phyloP scores from a whole-genome alignment of 331 rosid genomes.

The Telfairia occidentalis region DNA sequence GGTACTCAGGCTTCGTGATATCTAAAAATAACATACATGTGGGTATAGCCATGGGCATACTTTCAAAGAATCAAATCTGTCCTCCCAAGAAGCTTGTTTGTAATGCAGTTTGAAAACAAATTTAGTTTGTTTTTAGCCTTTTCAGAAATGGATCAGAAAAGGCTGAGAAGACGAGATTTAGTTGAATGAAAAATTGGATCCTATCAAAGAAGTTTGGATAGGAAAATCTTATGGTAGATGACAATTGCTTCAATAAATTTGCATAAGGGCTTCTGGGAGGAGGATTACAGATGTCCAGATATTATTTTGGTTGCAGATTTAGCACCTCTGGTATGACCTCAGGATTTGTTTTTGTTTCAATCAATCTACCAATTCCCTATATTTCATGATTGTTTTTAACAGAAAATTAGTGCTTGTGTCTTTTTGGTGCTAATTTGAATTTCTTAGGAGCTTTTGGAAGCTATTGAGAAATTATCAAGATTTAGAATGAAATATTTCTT shows the following conservation, averaged over 20 bases:
- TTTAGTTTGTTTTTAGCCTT: background rate
- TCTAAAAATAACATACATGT: background rate
- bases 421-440: no score
- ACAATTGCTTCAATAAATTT: background rate
- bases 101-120: background rate
- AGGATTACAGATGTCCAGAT: slow-evolving; percentile 8
- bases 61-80: background rate
- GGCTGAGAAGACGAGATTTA: background rate
- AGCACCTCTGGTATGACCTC: background rate
- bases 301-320: slow-evolving; percentile 4
- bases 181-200: background rate
- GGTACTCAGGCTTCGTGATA: background rate
- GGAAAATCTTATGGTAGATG: background rate
- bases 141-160: background rate
- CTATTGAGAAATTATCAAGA: no score
- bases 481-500: no score
- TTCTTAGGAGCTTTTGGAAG: no score
- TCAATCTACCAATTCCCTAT: background rate
- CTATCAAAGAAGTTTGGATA: no score
- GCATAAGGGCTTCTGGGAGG: slow-evolving; percentile 1
- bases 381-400: no score
- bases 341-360: background rate
- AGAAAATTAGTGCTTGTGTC: no score
- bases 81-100: background rate
- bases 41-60: background rate